phyloP scores from a whole-genome alignment of 441 rosid species.

The Hypseocharis bilobata region DNA sequence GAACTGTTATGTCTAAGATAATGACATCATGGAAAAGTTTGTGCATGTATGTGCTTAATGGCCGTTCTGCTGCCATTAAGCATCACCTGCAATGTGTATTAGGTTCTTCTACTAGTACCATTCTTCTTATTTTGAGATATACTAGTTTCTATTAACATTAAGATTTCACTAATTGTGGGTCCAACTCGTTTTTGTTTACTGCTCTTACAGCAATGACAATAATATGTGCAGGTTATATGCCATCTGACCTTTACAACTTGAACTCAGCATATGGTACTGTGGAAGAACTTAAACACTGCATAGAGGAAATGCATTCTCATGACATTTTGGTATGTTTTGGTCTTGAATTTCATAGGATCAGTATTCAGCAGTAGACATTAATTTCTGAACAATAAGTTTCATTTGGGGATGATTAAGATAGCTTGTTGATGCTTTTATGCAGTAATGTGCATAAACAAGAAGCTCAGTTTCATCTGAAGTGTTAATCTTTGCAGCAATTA shows the following conservation, averaged over 20 bases:
- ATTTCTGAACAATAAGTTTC: not conserved
- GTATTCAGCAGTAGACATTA: not conserved
- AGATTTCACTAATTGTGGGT: not conserved
- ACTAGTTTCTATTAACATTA: not conserved
- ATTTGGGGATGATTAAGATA: too few species aligned
- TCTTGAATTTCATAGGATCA: not conserved
- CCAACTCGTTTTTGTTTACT: not conserved
- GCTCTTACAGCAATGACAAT: not conserved
- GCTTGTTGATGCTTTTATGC: too few species aligned
- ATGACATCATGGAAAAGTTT: too few species aligned
- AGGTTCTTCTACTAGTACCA: not conserved
- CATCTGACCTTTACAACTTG: constrained; percentile 51
- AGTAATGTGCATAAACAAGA: too few species aligned
- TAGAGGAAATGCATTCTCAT: constrained; percentile 43
- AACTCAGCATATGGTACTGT: constrained; percentile 42
- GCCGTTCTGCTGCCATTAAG: too few species aligned
- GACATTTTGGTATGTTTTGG: constrained; percentile 33
- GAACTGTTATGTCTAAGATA: not conserved
- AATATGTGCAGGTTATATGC: constrained; percentile 40
- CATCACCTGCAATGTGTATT: not conserved
- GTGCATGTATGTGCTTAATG: too few species aligned
- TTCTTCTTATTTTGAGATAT: not conserved
- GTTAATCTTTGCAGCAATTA: not conserved
- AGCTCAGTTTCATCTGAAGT: not conserved
- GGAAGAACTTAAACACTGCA: constrained; percentile 41